These are phyloP conservation scores for Erythrophleum ivorense DNA, from an alignment of 331 rosid species.

Conservation along the genomic window DNA sequence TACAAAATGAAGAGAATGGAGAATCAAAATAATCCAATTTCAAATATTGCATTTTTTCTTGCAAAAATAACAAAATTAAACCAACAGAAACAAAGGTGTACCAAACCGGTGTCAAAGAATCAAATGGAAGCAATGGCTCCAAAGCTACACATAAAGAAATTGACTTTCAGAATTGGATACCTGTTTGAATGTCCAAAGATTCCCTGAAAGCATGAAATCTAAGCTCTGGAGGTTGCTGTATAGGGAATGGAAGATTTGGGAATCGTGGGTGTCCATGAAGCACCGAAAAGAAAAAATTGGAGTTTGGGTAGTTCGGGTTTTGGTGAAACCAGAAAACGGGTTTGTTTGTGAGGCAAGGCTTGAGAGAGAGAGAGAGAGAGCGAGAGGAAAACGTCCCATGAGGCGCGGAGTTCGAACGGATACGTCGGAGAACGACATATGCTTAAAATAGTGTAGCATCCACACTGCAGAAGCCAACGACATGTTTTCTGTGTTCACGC, in stretches of 20 bases:
- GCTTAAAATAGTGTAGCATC: constrained; percentile 59
- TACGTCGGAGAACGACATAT: constrained; percentile 38
- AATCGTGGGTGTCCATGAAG: constrained; percentile 33
- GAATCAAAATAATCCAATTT: constrained; percentile 17
- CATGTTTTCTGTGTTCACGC: background rate
- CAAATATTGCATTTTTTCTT: background rate
- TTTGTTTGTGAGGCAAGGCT: constrained; percentile 49
- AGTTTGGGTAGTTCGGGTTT: constrained; percentile 47
- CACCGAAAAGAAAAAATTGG: constrained; percentile 50
- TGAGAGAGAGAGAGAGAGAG: constrained; percentile 50
- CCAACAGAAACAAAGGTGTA: background rate
- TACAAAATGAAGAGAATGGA: background rate
- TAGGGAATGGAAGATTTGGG: constrained; percentile 33
- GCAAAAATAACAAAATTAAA: constrained; percentile 4
- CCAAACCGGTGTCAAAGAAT: background rate
- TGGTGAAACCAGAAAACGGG: constrained; percentile 39
- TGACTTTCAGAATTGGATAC: constrained; percentile 40
- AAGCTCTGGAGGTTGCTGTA: constrained; percentile 29
- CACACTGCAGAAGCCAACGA: constrained; percentile 30
- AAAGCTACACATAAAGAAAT: background rate
- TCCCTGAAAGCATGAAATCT: constrained; percentile 12
- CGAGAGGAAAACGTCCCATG: constrained; percentile 58
- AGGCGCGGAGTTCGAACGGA: constrained; percentile 56
- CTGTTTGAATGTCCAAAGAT: constrained; percentile 38
- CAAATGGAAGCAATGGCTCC: background rate